Conservation (phyloP, 2,329 filamentous ascomycete species). For the Cladophialophora chaetospira region DNA sequence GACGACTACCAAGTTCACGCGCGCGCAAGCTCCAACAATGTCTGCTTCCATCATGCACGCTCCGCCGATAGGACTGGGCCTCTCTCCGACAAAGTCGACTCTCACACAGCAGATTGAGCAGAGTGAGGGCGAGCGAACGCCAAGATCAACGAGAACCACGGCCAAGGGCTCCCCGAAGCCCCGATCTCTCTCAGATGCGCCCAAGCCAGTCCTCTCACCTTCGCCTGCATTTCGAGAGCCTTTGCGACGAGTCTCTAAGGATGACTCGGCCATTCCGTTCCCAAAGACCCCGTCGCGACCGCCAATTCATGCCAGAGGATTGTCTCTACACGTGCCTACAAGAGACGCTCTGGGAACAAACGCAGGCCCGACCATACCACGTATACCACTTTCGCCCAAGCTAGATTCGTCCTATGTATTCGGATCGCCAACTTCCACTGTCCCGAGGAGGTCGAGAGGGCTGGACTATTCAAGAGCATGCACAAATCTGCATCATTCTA, state of each 20-base stretch:
- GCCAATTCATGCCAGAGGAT: constrained; percentile 62
- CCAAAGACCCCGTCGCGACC: constrained; percentile 75
- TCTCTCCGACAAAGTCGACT: constrained; percentile 25
- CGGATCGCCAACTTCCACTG: constrained; percentile 81
- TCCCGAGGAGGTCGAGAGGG: constrained; percentile 85
- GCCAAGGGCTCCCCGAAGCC: constrained; percentile 50
- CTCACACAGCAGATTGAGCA: constrained; percentile 32
- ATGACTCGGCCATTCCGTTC: constrained; percentile 62
- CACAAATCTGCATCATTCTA: constrained; percentile 94
- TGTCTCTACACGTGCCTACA: constrained; percentile 71
- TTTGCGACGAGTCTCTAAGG: constrained; percentile 59
- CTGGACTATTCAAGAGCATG: constrained; percentile 92
- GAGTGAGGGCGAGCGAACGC: constrained; percentile 29
- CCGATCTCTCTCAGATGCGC: constrained; percentile 67
- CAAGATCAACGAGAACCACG: constrained; percentile 22
- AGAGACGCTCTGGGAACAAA: constrained; percentile 38
- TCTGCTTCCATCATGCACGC: constrained; percentile 29
- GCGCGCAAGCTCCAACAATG: constrained; percentile 17
- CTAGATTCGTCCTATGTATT: constrained; percentile 83
- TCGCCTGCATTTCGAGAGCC: constrained; percentile 61
- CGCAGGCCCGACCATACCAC: constrained; percentile 57
- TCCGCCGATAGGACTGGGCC: constrained; percentile 14
- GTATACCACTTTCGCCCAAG: constrained; percentile 76
- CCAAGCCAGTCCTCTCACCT: constrained; percentile 59
- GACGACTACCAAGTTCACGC: too few relatives aligned